Evolutionary conservation across 257 asterid genomes (phyloP).

Genomic region (Solanum etuberosum): DNA sequence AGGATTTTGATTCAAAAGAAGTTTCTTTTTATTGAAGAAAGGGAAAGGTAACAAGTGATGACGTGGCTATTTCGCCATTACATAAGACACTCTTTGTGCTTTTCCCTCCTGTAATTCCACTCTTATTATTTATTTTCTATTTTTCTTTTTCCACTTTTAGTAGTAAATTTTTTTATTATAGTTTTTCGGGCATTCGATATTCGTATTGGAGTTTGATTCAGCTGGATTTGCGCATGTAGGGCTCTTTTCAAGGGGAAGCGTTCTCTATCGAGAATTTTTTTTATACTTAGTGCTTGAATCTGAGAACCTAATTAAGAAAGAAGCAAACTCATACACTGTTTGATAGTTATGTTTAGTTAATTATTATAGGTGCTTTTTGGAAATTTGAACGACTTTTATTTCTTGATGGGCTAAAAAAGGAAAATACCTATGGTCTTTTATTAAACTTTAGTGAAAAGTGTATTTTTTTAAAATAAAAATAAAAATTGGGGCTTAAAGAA

Average conservation of each 20-base stretch:
- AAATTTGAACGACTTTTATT: neutral
- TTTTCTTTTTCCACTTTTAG: neutral
- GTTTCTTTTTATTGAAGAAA: slow-evolving; percentile 2
- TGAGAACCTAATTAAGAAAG: no score
- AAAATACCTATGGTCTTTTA: neutral
- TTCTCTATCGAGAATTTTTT: no score
- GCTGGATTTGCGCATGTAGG: neutral
- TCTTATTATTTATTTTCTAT: neutral
- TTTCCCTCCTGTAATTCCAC: slow-evolving; percentile 6
- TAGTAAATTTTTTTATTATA: no score
- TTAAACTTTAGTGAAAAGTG: neutral
- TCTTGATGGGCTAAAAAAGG: neutral
- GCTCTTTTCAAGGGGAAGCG: no score
- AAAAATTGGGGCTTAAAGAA: neutral
- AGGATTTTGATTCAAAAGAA: neutral
- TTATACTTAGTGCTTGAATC: no score
- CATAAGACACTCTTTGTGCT: neutral
- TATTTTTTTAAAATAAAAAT: neutral
- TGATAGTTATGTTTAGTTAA: neutral
- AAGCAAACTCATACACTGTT: no score
- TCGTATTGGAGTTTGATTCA: no score
- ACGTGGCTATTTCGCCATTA: slow-evolving; percentile 6
- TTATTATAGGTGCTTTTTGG: neutral
- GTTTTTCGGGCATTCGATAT: no score
- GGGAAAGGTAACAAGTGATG: slow-evolving; percentile 4